phyloP scores from a whole-genome alignment of 306 rosid genomes.

The Cicer chorassanicum region DNA sequence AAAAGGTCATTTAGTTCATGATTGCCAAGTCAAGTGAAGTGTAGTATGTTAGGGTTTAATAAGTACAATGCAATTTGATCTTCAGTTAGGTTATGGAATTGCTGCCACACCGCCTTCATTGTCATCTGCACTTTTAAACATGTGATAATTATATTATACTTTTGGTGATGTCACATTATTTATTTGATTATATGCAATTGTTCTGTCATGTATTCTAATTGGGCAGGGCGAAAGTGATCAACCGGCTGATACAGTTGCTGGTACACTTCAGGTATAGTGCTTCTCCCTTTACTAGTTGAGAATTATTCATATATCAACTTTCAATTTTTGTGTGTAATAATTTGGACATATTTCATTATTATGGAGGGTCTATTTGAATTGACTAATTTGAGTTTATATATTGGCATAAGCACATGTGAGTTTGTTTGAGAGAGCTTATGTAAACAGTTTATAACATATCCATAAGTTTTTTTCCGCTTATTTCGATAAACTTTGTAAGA shows the following conservation, averaged over 20 bases:
- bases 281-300: conserved; percentile 33
- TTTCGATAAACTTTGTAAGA: too few species aligned
- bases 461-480: too few species aligned
- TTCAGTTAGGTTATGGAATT: background rate
- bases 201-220: conserved; percentile 38
- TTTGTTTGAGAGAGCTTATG: too few species aligned
- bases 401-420: too few species aligned
- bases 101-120: background rate
- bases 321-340: background rate
- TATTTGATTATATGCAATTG: conserved; percentile 24
- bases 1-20: too few species aligned
- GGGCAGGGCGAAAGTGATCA: conserved; percentile 88
- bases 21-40: background rate
- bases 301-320: conserved; percentile 28
- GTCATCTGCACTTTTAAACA: background rate
- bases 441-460: too few species aligned
- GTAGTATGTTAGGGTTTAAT: background rate
- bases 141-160: conserved; percentile 7
- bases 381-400: too few species aligned
- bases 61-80: too few species aligned
- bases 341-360: background rate
- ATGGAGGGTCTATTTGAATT: background rate
- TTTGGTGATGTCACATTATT: conserved; percentile 23
- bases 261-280: conserved; percentile 74
- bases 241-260: conserved; percentile 75